Evolutionary conservation across 2,329 filamentous ascomycete species (phyloP), one percentile per base, ranked within the genome.

Genomic region (Penicillium sp.): DNA sequence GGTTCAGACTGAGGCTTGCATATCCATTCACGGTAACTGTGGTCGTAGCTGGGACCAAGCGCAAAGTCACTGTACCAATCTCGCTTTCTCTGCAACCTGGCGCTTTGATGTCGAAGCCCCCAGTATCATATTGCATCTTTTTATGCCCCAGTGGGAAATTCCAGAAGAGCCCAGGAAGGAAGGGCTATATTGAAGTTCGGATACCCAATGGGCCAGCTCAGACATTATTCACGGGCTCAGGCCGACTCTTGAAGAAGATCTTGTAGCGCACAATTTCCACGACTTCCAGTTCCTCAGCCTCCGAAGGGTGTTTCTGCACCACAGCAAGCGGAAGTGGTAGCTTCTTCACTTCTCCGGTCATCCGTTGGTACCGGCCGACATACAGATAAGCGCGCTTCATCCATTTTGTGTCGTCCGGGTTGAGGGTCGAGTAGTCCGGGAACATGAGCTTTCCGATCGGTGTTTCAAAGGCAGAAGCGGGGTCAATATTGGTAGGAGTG

Each of bases 351-450:
- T 97, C 92, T 3, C 94, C 94, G 1, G 86, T 89, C 68, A 97
- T 82, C 56, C 92, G 83, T 76, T 97, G 94, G 70, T 97, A 89
- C 67, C 88, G 84, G 5, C 93, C 94, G 4, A 97, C 83, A 69
- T 93, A 96, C 45, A 97, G 77, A 68, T 96, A 90, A 27, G 93
- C 91, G 34, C 85, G 82, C 75, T 92, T 95, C 89, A 93, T 96
- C 92, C 92, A 97, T 9, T 82, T 83, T 0, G 84, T 87, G 63
- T 84, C 82, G 14, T 77, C 78, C 0, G 70, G 51, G 44, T 72
- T 75, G 27, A 82, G 76, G 8, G 83, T 74, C 48, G 83, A 79
- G 70, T 92, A 90, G 63, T 90, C 82, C 1, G 91, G 91, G 65
- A 96, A 96, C 31, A 88, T 82, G 29, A 96, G 80, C 52, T 84